Evolutionary conservation across 345 rosid genomes (phyloP).

Genomic region (Gossypium bickii): DNA sequence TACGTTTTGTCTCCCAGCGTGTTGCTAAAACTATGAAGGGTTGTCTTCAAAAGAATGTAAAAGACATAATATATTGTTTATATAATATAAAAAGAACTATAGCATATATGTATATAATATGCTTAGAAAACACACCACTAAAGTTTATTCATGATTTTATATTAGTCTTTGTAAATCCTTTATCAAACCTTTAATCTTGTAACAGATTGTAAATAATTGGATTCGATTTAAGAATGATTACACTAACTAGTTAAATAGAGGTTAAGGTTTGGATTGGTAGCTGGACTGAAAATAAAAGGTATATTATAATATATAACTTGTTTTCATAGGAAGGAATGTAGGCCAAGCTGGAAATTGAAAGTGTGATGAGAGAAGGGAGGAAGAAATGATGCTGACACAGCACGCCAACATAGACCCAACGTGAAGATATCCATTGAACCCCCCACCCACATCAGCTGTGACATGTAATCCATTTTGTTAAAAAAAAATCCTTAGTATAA

Average conservation of each 20-base stretch:
- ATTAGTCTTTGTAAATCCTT: background rate
- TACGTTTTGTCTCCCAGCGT: background rate
- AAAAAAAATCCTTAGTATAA: no score
- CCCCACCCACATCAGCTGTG: conserved; percentile 31
- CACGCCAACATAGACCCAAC: conserved; percentile 16
- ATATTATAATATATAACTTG: no score
- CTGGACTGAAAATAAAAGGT: no score
- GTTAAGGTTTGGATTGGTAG: no score
- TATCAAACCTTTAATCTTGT: background rate
- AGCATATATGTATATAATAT: background rate
- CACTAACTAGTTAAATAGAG: no score
- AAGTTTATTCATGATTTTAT: background rate
- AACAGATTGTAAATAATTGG: no score
- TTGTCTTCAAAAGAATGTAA: background rate
- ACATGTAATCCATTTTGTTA: conserved; percentile 36
- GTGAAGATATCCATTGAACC: conserved; percentile 8
- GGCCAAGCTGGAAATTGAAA: background rate
- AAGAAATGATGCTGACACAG: conserved; percentile 2
- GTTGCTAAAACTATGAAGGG: background rate
- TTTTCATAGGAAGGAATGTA: no score
- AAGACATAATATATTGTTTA: background rate
- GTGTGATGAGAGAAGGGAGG: background rate
- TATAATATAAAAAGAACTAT: background rate
- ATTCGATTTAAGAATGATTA: no score
- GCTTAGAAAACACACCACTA: background rate